Evolutionary conservation across 441 rosid genomes (phyloP).

Genomic region (Gossypium davidsonii): DNA sequence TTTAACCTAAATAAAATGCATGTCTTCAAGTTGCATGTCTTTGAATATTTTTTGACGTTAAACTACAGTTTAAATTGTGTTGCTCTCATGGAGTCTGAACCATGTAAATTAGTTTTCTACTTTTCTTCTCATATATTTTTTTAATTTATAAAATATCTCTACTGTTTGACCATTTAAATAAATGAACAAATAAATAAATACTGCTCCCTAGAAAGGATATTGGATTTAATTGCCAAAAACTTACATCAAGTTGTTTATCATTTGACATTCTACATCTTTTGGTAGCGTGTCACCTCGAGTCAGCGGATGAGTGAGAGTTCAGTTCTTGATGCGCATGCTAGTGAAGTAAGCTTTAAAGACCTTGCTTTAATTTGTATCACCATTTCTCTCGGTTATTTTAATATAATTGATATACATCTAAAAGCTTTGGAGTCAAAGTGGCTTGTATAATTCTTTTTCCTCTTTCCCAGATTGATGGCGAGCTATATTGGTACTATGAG

Average conservation of each 20-base stretch:
- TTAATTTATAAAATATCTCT: slow-evolving; percentile 3
- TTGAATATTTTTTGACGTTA: not conserved
- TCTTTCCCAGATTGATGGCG: slow-evolving; percentile 64
- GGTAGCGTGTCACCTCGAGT: slow-evolving; percentile 89
- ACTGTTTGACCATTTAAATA: not conserved
- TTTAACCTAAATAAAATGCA: not conserved
- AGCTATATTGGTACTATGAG: slow-evolving; percentile 78
- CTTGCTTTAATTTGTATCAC: slow-evolving; percentile 15
- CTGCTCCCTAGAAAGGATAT: not conserved
- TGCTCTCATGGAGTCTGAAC: not conserved
- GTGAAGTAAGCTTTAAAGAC: slow-evolving; percentile 40
- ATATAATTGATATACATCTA: not conserved
- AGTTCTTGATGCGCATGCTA: slow-evolving; percentile 69
- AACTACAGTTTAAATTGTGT: not conserved
- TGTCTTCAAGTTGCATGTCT: not conserved
- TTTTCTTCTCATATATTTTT: not conserved
- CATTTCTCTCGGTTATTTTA: not conserved
- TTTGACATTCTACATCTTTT: slow-evolving; percentile 12
- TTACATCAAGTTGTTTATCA: slow-evolving; percentile 14
- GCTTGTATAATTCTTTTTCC: not conserved
- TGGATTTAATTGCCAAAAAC: not conserved
- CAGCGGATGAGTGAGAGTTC: slow-evolving; percentile 84
- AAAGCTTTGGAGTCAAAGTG: not conserved
- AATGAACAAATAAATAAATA: not conserved
- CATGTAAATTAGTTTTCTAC: not conserved